Conservation (phyloP, 2,329 filamentous ascomycete species). For the Chrysoporthe cubensis region DNA sequence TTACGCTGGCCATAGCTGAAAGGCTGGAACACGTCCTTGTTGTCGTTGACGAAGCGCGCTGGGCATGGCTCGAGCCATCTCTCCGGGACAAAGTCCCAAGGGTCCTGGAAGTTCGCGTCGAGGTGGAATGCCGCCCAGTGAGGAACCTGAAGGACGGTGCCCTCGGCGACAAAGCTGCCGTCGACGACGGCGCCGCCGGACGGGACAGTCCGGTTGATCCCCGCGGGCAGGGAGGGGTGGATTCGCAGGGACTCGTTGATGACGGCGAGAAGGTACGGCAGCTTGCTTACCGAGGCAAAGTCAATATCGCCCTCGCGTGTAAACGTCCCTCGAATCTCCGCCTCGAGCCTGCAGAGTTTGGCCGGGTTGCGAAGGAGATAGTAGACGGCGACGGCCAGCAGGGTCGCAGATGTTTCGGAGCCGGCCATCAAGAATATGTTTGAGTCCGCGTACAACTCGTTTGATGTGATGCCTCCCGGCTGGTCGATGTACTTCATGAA, state of each 20-base stretch:
- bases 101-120: slow-evolving; percentile 35
- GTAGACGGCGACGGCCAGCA: slow-evolving; percentile 29
- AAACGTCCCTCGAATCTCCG: slow-evolving; percentile 24
- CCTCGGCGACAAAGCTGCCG: slow-evolving; percentile 32
- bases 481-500: slow-evolving; percentile 21
- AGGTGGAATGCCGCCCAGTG: slow-evolving; percentile 34
- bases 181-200: slow-evolving; percentile 31
- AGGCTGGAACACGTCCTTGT: slow-evolving; percentile 29
- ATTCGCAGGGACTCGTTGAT: slow-evolving; percentile 31
- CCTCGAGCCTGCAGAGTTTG: slow-evolving; percentile 16
- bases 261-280: slow-evolving; percentile 28
- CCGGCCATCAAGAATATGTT: slow-evolving; percentile 30
- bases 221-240: slow-evolving; percentile 27
- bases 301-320: background rate
- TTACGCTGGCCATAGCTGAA: slow-evolving; percentile 26
- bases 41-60: slow-evolving; percentile 21
- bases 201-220: slow-evolving; percentile 29
- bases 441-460: slow-evolving; percentile 29
- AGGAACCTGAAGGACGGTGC: slow-evolving; percentile 42
- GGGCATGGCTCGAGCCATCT: slow-evolving; percentile 36
- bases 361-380: slow-evolving; percentile 28
- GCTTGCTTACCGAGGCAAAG: slow-evolving; percentile 25
- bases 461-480: slow-evolving; percentile 19
- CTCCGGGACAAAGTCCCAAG: slow-evolving; percentile 38
- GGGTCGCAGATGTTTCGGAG: slow-evolving; percentile 30